Evolutionary conservation across 2,329 filamentous ascomycete species (phyloP), one percentile per base, ranked within the genome.

Genomic region (Beauveria varroae): DNA sequence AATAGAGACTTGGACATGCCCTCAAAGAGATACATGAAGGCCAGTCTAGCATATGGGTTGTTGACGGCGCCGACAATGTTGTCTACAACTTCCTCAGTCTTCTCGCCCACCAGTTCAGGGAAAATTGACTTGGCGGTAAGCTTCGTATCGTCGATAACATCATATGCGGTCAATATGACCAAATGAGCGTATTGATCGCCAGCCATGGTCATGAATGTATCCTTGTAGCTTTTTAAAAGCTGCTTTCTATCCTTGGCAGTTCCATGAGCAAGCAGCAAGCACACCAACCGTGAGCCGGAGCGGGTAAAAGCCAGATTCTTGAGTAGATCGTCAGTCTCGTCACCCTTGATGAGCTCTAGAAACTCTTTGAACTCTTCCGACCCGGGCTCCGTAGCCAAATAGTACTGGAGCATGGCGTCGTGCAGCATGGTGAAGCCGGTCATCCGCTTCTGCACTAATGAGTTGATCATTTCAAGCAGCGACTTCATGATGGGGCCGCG

Each of bases 351-450:
- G 67, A 96, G 82, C 74, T 98, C 93, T 62, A 96, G 77, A 70
- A 96, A 97, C 68, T 96, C 92, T 37, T 81, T 89, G 47, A 91
- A 87, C 72, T 98, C 93, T 62, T 90, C 86, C 50, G 87, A 90
- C 3, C 89, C 92, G 5, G 84, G 79, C 65, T 89, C 87, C 52
- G 87, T 86, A 68, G 89, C 93, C 58, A 91, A 78, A 76, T 93
- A 97, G 75, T 97, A 99, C 73, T 99, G 93, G 63, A 97, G 80
- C 93, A 99, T 96, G 55, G 95, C 95, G 70, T 98, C 95, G 74
- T 99, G 96, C 22, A 99, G 84, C 83, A 99, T 96, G 2, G 93
- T 98, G 76, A 99, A 98, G 10, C 91, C 93, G 1, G 91, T 96
- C 77, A 95, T 87, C 77, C 95, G 95, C 84, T 99, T 99, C 76